Evolutionary conservation across 2,329 filamentous ascomycete genomes (phyloP).

Genomic region (Chrysosporium keratinophilum): DNA sequence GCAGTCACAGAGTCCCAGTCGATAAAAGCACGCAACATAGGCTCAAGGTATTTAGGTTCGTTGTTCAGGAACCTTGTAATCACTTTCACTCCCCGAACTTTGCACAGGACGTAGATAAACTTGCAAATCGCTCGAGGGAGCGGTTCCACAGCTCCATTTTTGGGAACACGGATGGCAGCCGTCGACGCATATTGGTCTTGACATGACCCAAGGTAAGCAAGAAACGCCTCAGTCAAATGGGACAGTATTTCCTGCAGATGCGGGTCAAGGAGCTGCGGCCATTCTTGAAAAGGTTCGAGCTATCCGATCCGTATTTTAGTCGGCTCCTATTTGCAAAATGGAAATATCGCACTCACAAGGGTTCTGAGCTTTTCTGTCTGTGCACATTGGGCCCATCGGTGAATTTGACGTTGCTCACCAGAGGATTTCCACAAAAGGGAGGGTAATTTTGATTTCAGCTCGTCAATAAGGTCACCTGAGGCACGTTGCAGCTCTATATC

Average conservation of each 20-base stretch:
- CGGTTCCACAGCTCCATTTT: slow-evolving; percentile 30
- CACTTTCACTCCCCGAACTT: slow-evolving; percentile 86
- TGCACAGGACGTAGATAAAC: slow-evolving; percentile 83
- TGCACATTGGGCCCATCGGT: slow-evolving; percentile 30
- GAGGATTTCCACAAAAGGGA: slow-evolving; percentile 33
- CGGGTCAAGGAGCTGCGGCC: slow-evolving; percentile 83
- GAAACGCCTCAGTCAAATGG: slow-evolving; percentile 62
- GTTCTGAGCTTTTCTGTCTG: slow-evolving; percentile 32
- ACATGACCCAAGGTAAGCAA: slow-evolving; percentile 50
- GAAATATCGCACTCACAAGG: slow-evolving; percentile 27
- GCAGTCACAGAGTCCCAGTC: slow-evolving; percentile 33
- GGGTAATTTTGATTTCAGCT: slow-evolving; percentile 35
- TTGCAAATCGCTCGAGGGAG: slow-evolving; percentile 63
- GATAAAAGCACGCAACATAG: slow-evolving; percentile 66
- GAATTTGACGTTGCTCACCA: slow-evolving; percentile 23
- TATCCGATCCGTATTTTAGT: slow-evolving; percentile 17
- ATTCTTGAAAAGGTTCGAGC: slow-evolving; percentile 88
- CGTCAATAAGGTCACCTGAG: slow-evolving; percentile 35
- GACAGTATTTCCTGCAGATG: slow-evolving; percentile 68
- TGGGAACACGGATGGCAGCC: slow-evolving; percentile 16
- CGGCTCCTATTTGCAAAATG: not conserved
- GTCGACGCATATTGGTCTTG: slow-evolving; percentile 32
- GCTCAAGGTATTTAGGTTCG: slow-evolving; percentile 74
- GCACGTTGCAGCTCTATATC: slow-evolving; percentile 40
- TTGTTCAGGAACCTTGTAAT: slow-evolving; percentile 84